phyloP scores from a whole-genome alignment of 1,284 basidiomycete species.

The Ganoderma multipileum region DNA sequence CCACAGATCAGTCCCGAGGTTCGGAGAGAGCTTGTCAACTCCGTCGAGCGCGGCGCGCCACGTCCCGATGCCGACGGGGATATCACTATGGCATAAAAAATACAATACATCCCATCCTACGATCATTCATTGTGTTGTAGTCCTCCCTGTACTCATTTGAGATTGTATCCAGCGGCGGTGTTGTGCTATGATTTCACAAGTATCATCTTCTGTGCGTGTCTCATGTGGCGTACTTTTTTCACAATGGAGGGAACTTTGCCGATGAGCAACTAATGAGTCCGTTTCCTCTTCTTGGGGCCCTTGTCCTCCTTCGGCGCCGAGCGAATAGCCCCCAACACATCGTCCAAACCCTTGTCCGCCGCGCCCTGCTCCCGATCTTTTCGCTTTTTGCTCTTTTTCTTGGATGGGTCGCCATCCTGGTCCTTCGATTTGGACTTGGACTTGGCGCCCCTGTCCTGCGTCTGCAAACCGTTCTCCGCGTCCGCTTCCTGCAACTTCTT shows the following conservation, averaged over 20 bases:
- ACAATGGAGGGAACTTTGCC: background rate
- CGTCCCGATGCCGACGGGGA: constrained; percentile 56
- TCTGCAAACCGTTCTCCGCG: background rate
- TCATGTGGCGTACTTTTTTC: constrained; percentile 8
- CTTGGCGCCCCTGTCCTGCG: background rate
- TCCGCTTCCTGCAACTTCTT: background rate
- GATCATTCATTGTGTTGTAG: background rate
- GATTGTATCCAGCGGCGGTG: background rate
- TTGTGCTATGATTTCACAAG: background rate
- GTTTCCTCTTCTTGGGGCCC: constrained; percentile 35
- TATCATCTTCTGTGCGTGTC: background rate
- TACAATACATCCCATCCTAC: background rate
- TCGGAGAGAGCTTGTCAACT: constrained; percentile 84
- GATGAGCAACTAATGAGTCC: constrained; percentile 18
- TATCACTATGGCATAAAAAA: constrained; percentile 36
- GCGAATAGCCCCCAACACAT: constrained; percentile 52
- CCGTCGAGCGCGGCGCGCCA: constrained; percentile 75
- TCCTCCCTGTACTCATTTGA: background rate
- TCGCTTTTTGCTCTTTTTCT: constrained; percentile 32
- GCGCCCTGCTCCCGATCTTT: constrained; percentile 22
- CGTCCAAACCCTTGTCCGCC: constrained; percentile 42
- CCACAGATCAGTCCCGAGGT: constrained; percentile 92
- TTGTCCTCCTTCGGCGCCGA: constrained; percentile 48
- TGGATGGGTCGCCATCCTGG: background rate
- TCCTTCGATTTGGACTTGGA: constrained; percentile 1